Conservation (phyloP, 2,329 filamentous ascomycete species). For the Botrytis hyacinthi region DNA sequence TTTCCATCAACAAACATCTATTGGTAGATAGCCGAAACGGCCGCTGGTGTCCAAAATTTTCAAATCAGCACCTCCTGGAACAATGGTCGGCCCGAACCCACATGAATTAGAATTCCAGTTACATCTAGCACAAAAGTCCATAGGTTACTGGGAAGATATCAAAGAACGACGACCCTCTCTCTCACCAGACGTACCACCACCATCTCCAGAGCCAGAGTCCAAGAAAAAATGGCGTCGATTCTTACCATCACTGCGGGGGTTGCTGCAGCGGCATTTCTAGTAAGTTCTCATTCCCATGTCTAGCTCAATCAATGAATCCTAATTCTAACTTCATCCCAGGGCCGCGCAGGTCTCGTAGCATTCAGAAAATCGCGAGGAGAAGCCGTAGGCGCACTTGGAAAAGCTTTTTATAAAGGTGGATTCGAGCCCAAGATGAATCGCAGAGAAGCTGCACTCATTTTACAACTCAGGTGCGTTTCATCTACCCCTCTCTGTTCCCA, state of each 20-base stretch:
- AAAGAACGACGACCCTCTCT: neutral
- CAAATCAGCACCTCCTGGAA: neutral
- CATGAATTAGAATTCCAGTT: neutral
- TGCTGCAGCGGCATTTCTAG: conserved; percentile 64
- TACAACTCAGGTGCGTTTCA: conserved; percentile 76
- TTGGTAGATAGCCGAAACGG: conserved; percentile 1
- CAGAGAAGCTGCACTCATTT: conserved; percentile 84
- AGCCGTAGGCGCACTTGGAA: conserved; percentile 72
- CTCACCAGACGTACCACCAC: neutral
- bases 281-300: conserved; percentile 40
- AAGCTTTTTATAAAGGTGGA: conserved; percentile 97
- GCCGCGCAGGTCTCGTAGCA: conserved; percentile 87
- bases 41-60: neutral
- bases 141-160: neutral
- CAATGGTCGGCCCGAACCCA: neutral
- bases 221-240: conserved; percentile 54
- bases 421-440: conserved; percentile 94
- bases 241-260: conserved; percentile 59
- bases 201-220: neutral
- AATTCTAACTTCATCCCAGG: conserved; percentile 50
- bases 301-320: neutral
- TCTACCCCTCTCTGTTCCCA: neutral
- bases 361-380: conserved; percentile 78
- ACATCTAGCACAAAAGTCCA: neutral
- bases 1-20: neutral